Percentiles rank a stretch among this genome's conserved stretches.
Conservation (phyloP, 2,329 filamentous ascomycete species). For the Pseudocercospora fijiensis region DNA sequence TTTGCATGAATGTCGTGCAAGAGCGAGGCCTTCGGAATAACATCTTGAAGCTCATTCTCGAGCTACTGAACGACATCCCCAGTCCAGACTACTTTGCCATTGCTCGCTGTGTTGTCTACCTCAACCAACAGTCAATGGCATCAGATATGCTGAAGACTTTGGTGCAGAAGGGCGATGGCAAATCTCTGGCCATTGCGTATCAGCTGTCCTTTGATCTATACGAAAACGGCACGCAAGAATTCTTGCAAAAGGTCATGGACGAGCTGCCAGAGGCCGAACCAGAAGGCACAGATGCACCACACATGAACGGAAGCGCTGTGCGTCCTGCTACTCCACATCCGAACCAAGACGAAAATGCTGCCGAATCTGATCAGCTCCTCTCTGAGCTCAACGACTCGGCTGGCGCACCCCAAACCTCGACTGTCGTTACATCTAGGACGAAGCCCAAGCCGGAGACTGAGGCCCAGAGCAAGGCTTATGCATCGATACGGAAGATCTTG, state of each 20-base stretch:
- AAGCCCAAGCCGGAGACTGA: conserved; percentile 48
- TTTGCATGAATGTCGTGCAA: conserved; percentile 97
- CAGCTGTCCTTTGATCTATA: conserved; percentile 98
- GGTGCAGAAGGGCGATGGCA: conserved; percentile 73
- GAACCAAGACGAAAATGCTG: conserved; percentile 48
- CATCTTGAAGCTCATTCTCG: conserved; percentile 88
- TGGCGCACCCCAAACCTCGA: conserved; percentile 56
- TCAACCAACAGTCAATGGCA: conserved; percentile 88
- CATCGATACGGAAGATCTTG: conserved; percentile 62
- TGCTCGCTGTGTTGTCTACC: conserved; percentile 93
- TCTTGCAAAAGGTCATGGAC: conserved; percentile 83
- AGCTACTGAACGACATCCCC: conserved; percentile 88
- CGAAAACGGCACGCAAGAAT: conserved; percentile 97
- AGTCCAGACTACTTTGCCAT: conserved; percentile 97
- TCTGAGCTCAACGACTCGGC: conserved; percentile 56
- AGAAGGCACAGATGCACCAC: conserved; percentile 43
- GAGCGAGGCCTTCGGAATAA: conserved; percentile 80
- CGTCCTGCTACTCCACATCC: conserved; percentile 36
- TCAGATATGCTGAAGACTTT: conserved; percentile 80
- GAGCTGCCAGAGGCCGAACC: conserved; percentile 64
- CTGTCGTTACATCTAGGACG: conserved; percentile 43
- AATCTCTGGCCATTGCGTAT: conserved; percentile 82
- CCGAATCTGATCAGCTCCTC: conserved; percentile 60
- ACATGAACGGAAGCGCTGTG: conserved; percentile 42
- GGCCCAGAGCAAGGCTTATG: conserved; percentile 56